Evolutionary conservation across 768 basidiomycete species (phyloP).

Genomic region (Tephrocybe sp.): DNA sequence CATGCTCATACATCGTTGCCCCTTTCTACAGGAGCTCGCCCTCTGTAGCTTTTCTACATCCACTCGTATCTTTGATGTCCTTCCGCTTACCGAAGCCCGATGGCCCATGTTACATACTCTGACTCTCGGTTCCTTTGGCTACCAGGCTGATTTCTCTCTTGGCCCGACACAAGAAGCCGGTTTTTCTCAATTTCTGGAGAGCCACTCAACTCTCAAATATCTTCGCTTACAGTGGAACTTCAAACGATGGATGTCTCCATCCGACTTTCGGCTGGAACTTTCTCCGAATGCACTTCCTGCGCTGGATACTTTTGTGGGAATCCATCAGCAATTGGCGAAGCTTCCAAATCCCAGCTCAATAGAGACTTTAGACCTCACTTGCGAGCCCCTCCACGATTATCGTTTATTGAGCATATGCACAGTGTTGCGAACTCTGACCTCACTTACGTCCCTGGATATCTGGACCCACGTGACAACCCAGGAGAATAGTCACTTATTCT

Average conservation of each 20-base stretch:
- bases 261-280: slow-evolving; percentile 33
- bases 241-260: slow-evolving; percentile 48
- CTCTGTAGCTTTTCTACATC: slow-evolving; percentile 52
- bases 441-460: slow-evolving; percentile 43
- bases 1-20: slow-evolving; percentile 46
- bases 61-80: slow-evolving; percentile 43
- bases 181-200: slow-evolving; percentile 37
- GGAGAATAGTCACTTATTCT: slow-evolving; percentile 35
- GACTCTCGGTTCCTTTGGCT: slow-evolving; percentile 52
- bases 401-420: slow-evolving; percentile 32
- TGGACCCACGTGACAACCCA: slow-evolving; percentile 42
- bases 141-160: slow-evolving; percentile 43
- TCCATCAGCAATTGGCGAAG: slow-evolving; percentile 45
- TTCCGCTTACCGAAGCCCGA: slow-evolving; percentile 34
- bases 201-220: slow-evolving; percentile 38
- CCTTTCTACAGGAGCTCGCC: slow-evolving; percentile 47
- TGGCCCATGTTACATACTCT: slow-evolving; percentile 43
- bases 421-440: slow-evolving; percentile 33
- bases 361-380: slow-evolving; percentile 46
- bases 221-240: slow-evolving; percentile 52
- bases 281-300: slow-evolving; percentile 28
- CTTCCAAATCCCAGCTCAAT: slow-evolving; percentile 35
- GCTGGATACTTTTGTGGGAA: slow-evolving; percentile 43
- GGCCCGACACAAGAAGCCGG: slow-evolving; percentile 29
- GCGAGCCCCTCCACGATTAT: slow-evolving; percentile 44